These are phyloP conservation scores for Comarum palustre DNA, from an alignment of 306 rosid genomes.

Conservation along the genomic window DNA sequence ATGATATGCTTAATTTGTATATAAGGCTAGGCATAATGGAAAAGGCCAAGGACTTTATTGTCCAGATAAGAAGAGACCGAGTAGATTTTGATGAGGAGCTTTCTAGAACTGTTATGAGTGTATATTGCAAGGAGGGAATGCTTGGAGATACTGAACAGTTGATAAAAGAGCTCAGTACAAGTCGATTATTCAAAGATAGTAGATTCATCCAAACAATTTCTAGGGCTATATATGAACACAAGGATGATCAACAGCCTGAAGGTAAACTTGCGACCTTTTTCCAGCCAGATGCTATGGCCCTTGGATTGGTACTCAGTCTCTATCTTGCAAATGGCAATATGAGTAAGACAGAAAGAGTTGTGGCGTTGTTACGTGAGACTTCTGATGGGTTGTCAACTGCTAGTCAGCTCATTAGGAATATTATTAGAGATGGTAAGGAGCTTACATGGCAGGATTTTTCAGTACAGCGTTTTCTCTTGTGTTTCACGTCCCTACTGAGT, in stretches of 20 bases:
- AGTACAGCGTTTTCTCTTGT: not conserved
- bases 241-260: slow-evolving; percentile 41
- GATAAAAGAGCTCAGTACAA: slow-evolving; percentile 45
- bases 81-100: slow-evolving; percentile 65
- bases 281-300: slow-evolving; percentile 57
- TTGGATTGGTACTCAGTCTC: slow-evolving; percentile 58
- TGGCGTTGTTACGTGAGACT: slow-evolving; percentile 48
- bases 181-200: slow-evolving; percentile 29
- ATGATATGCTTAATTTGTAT: slow-evolving; percentile 71
- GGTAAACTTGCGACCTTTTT: slow-evolving; percentile 36
- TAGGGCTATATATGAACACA: slow-evolving; percentile 38
- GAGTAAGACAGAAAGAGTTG: slow-evolving; percentile 38
- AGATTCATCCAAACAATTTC: slow-evolving; percentile 56
- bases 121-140: slow-evolving; percentile 79
- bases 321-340: slow-evolving; percentile 49
- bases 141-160: slow-evolving; percentile 57
- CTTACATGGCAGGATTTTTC: not conserved
- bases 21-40: slow-evolving; percentile 46
- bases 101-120: slow-evolving; percentile 57
- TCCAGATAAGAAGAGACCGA: slow-evolving; percentile 45
- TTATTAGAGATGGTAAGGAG: slow-evolving; percentile 64
- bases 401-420: slow-evolving; percentile 43
- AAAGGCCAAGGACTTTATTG: slow-evolving; percentile 64
- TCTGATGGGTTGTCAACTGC: slow-evolving; percentile 45
- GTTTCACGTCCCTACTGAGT: slow-evolving; percentile 6